Evolutionary conservation across 805 yeast genomes (phyloP).

Genomic region (Lachancea lanzarotensis): DNA sequence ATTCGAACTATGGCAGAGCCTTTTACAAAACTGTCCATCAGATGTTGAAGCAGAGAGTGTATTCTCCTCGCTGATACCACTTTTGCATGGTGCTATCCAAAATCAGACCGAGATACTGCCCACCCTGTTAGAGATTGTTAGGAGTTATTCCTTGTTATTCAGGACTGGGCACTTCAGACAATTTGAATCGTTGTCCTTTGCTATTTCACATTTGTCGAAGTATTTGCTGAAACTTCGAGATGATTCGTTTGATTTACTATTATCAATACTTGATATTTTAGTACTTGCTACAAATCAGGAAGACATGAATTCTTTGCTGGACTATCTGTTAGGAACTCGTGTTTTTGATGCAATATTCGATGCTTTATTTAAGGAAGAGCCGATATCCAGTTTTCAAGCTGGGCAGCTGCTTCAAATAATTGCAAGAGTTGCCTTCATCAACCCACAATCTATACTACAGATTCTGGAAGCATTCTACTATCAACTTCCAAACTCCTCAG

Average conservation of each 20-base stretch:
- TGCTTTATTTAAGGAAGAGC: conserved; percentile 27
- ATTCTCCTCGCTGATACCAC: conserved; percentile 42
- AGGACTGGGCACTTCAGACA: conserved; percentile 34
- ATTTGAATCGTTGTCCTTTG: conserved; percentile 15
- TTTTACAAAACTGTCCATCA: conserved; percentile 55
- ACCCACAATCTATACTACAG: conserved; percentile 30
- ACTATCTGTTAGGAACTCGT: conserved; percentile 25
- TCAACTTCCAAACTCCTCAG: conserved; percentile 17
- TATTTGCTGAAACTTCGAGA: conserved; percentile 61
- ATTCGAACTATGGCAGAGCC: conserved; percentile 70
- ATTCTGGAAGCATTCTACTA: conserved; percentile 25
- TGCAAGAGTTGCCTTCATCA: conserved; percentile 33
- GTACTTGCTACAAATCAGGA: conserved; percentile 23
- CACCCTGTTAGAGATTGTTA: conserved; percentile 49
- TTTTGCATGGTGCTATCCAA: conserved; percentile 51
- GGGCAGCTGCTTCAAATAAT: conserved; percentile 33
- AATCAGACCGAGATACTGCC: conserved; percentile 72
- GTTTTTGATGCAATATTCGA: conserved; percentile 23
- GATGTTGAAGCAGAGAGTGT: conserved; percentile 26
- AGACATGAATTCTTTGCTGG: conserved; percentile 18
- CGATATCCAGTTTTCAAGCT: conserved; percentile 27
- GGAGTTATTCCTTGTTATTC: conserved; percentile 54
- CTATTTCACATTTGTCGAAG: conserved; percentile 45
- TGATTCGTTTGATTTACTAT: conserved; percentile 50
- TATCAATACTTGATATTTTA: conserved; percentile 34